Base-by-base conservation (phyloP, 306 rosid species). In the Quillaja saponaria region DNA sequence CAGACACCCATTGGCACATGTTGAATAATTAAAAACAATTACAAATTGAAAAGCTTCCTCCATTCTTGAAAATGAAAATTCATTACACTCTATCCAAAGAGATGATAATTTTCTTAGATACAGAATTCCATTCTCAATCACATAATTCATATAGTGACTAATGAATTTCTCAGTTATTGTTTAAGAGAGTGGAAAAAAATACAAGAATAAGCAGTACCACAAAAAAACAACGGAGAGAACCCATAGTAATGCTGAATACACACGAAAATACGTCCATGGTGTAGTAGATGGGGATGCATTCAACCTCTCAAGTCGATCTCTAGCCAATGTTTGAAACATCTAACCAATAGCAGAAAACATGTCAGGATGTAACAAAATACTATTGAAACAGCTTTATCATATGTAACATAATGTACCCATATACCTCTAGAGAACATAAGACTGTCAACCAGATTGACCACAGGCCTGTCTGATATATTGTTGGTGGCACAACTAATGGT, bases 251-350 rank as follows among this genome's bases (percentile, higher is more conserved):
- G 87, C 96, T 49, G 97, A 87, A 78, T 83, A 94, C 66, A 89
- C 97, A 73, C 96, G 96, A 55, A 84, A 86, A 83, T 85, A 94
- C 61, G 91, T 76, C 96, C 84, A 80, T 8, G 99, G 81, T 57
- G 95, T 85, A 40, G 90, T 94, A 76, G 99, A 89, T 38, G 97
- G 99, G 49, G 99, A 94, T 65, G 99, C 99, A 75, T 94, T 94
- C 72, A 94, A 60, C 19, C 95, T 81, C 62, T 94, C 96, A 69
- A 94, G 82, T 40, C 97, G 87, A 69, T 94, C 99, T 82, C 96
- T 87, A 28, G 99, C 95, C 80, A 94, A 76, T 76, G 99, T 90
- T 89, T 87, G 97, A 85, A 94, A 94, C 96, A 94, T 94, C 99
- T 94, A 68, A 13, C 65, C 38, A 74, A 86, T 66, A 76, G 63